These are phyloP conservation scores for Halophytophthora batemanensis DNA, from an alignment of 352 stramenopile species.

Conservation along the genomic window DNA sequence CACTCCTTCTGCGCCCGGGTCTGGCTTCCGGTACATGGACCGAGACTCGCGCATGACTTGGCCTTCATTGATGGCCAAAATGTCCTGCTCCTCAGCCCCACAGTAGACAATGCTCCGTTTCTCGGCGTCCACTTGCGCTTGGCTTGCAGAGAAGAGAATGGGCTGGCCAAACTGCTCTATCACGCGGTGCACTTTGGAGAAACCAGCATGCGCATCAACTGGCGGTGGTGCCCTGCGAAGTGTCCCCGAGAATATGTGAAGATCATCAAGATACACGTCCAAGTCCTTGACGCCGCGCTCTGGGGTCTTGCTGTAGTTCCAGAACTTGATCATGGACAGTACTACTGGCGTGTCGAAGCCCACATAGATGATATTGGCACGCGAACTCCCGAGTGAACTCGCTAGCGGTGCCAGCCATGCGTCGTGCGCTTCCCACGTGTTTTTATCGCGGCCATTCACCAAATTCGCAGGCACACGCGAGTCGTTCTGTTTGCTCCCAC, in stretches of 20 bases:
- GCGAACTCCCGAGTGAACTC: conserved; percentile 47
- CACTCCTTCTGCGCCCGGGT: conserved; percentile 72
- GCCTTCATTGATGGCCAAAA: conserved; percentile 88
- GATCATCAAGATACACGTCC: conserved; percentile 84
- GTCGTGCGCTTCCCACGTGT: conserved; percentile 71
- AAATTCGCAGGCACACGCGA: conserved; percentile 57
- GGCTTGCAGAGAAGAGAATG: conserved; percentile 73
- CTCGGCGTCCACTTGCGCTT: conserved; percentile 61
- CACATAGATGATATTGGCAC: conserved; percentile 73
- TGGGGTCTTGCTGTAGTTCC: conserved; percentile 88
- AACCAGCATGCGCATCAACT: conserved; percentile 21
- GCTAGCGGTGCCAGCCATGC: conserved; percentile 72
- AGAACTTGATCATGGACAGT: conserved; percentile 85
- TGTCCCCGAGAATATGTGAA: conserved; percentile 72
- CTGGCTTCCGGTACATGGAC: conserved; percentile 73
- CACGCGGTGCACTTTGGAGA: conserved; percentile 35
- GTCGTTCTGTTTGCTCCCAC: conserved; percentile 27
- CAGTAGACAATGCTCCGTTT: conserved; percentile 72
- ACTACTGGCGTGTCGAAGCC: conserved; percentile 68
- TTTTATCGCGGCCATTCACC: conserved; percentile 64
- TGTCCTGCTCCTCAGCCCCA: conserved; percentile 78
- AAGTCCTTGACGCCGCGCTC: conserved; percentile 80
- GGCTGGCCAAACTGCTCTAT: conserved; percentile 78
- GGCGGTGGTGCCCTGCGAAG: conserved; percentile 44
- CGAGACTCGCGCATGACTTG: conserved; percentile 84